These are phyloP conservation scores for Suillus placidus DNA, from an alignment of 768 basidiomycete genomes.

Conservation along the genomic window DNA sequence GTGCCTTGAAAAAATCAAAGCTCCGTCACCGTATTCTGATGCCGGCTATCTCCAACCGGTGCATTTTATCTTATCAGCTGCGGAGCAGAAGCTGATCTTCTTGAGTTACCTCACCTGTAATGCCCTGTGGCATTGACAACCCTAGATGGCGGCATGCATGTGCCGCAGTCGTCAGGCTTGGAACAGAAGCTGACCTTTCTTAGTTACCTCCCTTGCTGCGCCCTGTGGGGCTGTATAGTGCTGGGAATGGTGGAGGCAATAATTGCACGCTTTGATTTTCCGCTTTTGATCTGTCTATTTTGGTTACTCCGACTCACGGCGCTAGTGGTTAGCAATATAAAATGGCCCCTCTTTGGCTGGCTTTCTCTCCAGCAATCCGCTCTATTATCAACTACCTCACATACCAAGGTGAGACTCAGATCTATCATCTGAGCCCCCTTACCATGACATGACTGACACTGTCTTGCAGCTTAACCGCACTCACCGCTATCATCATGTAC, in stretches of 20 bases:
- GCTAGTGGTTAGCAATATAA: neutral
- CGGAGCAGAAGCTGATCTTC: neutral
- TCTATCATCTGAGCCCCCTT: neutral
- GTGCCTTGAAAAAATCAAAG: neutral
- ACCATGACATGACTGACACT: neutral
- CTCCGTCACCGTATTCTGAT: neutral
- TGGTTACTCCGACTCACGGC: neutral
- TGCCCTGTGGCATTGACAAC: neutral
- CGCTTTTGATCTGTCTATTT: neutral
- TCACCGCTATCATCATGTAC: neutral
- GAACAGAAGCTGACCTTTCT: neutral
- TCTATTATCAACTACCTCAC: neutral
- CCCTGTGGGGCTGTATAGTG: neutral
- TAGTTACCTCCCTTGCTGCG: neutral
- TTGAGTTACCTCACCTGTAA: neutral
- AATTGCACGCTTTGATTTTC: neutral
- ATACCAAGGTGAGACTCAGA: neutral
- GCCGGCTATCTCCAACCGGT: neutral
- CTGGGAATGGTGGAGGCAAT: too few species aligned
- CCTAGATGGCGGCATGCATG: neutral
- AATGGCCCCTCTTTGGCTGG: neutral
- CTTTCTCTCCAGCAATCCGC: neutral
- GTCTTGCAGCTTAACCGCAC: slow-evolving; percentile 1
- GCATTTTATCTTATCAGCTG: neutral
- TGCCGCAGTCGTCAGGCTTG: neutral